Evolutionary conservation across 345 rosid genomes (phyloP).

Genomic region (Schrenkiella parvula): DNA sequence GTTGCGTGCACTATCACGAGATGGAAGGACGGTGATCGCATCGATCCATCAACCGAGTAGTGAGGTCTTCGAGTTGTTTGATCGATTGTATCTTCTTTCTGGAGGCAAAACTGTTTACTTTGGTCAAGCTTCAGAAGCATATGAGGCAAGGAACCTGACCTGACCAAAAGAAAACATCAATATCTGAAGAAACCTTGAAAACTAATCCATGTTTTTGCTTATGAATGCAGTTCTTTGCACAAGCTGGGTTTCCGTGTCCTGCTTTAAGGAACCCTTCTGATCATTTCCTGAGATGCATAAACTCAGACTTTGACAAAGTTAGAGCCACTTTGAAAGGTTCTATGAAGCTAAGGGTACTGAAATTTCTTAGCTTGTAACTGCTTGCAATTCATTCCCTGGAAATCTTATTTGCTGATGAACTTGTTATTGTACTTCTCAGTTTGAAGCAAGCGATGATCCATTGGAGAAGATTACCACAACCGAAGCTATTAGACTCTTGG

Average conservation of each 20-base stretch:
- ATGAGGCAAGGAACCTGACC: conserved; percentile 55
- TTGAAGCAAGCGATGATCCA: conserved; percentile 69
- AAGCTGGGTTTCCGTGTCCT: conserved; percentile 97
- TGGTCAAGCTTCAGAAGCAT: conserved; percentile 81
- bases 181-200: not conserved
- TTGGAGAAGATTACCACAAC: conserved; percentile 81
- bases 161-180: not conserved
- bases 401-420: not conserved
- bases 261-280: conserved; percentile 93
- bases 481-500: conserved; percentile 65
- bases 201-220: not conserved
- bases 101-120: conserved; percentile 91
- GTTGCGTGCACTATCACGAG: conserved; percentile 73
- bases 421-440: conserved; percentile 37
- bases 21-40: conserved; percentile 93
- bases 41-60: conserved; percentile 96
- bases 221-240: conserved; percentile 74
- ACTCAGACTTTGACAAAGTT: conserved; percentile 93
- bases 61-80: conserved; percentile 93
- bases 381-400: not conserved
- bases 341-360: conserved; percentile 69
- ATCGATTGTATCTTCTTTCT: conserved; percentile 76
- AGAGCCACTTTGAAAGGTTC: conserved; percentile 93
- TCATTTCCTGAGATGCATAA: conserved; percentile 89
- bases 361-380: not conserved